Percentiles rank a stretch among this genome's conserved stretches.
These are phyloP conservation scores for Aaosphaeria pasadenensis DNA, from an alignment of 2,329 filamentous ascomycete species.

Conservation along the genomic window DNA sequence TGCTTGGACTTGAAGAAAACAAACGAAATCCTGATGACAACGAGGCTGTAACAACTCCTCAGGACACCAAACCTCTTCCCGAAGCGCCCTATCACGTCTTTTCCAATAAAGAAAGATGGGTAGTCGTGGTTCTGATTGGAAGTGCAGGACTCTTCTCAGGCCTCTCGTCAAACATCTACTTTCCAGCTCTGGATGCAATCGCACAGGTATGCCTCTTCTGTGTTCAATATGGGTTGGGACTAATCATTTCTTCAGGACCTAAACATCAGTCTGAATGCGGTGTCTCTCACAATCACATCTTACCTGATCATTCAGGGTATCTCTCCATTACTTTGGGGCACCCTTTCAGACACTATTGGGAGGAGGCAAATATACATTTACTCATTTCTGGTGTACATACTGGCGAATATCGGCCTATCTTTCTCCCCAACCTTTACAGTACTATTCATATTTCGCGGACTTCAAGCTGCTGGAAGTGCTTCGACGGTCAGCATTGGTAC, in stretches of 20 bases:
- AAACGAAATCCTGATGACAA: no score
- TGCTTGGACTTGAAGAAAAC: no score
- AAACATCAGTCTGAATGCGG: constrained; percentile 17
- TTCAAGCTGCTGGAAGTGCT: constrained; percentile 50
- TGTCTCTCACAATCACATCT: constrained; percentile 31
- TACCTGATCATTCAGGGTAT: constrained; percentile 47
- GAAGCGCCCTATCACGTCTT: constrained; percentile 11
- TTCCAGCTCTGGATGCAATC: constrained; percentile 40
- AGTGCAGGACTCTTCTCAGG: constrained; percentile 44
- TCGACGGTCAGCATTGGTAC: constrained; percentile 45
- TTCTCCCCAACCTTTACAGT: constrained; percentile 43
- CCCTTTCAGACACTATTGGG: constrained; percentile 48
- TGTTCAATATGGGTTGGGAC: neutral
- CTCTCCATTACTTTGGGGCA: constrained; percentile 50
- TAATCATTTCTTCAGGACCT: constrained; percentile 19
- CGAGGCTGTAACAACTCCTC: no score
- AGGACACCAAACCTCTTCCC: no score
- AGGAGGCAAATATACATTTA: constrained; percentile 45
- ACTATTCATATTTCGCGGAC: constrained; percentile 45
- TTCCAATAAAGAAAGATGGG: constrained; percentile 6
- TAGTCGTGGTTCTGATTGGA: constrained; percentile 21
- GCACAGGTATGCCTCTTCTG: constrained; percentile 5
- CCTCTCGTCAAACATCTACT: constrained; percentile 46
- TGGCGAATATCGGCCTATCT: constrained; percentile 47
- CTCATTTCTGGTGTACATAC: constrained; percentile 48